Evolutionary conservation across 148 eudicot genomes (phyloP).

Genomic region (Vaccinium darrowii): DNA sequence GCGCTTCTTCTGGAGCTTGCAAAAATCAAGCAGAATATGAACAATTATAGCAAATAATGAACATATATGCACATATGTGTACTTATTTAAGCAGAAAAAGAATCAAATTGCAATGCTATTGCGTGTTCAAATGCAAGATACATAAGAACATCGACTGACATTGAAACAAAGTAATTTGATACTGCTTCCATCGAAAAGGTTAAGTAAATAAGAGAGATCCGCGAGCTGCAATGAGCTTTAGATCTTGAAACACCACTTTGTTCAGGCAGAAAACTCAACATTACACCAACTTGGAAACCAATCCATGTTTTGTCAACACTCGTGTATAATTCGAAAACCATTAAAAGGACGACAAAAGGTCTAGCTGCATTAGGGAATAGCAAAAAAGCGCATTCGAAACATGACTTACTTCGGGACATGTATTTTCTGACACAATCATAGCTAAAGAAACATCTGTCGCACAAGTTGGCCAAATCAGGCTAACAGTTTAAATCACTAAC

Average conservation of each 20-base stretch:
- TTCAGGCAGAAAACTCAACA: background rate
- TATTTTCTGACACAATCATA: background rate
- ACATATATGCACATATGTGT: background rate
- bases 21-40: background rate
- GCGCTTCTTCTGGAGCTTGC: constrained; percentile 51
- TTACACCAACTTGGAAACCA: background rate
- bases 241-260: background rate
- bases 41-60: background rate
- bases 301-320: background rate
- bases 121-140: background rate
- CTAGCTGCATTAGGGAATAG: background rate
- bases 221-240: background rate
- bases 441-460: background rate
- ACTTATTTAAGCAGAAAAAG: background rate
- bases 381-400: background rate
- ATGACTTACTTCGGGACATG: background rate
- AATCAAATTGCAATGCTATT: background rate
- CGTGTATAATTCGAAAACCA: background rate
- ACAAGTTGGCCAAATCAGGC: background rate
- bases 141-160: background rate
- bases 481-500: background rate
- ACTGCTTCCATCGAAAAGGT: constrained; percentile 4
- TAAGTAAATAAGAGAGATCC: background rate
- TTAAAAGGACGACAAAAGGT: background rate
- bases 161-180: background rate